These are phyloP conservation scores for Penicillium brevicompactum DNA, from an alignment of 2,329 filamentous ascomycete species.

Conservation along the genomic window DNA sequence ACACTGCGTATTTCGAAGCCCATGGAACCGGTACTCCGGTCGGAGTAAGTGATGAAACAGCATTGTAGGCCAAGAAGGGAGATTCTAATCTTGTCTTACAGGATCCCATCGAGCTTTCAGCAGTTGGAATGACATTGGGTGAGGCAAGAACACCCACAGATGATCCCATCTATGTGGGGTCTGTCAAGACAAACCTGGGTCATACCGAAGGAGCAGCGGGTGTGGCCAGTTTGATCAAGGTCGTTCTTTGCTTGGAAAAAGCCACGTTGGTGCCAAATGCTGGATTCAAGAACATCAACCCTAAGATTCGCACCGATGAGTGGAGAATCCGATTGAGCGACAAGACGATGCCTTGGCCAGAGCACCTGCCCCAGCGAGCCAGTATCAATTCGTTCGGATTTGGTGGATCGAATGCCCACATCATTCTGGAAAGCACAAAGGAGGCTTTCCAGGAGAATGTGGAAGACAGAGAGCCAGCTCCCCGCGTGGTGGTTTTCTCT, in stretches of 20 bases:
- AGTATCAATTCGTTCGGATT: constrained; percentile 34
- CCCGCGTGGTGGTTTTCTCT: constrained; percentile 19
- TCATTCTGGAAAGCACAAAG: constrained; percentile 23
- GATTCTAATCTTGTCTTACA: neutral
- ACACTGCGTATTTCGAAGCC: constrained; percentile 38
- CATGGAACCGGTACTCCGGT: constrained; percentile 45
- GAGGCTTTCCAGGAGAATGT: constrained; percentile 10
- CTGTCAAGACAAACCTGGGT: constrained; percentile 41
- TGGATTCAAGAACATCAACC: constrained; percentile 46
- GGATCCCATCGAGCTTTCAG: constrained; percentile 21
- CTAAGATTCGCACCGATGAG: constrained; percentile 38
- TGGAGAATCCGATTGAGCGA: constrained; percentile 19
- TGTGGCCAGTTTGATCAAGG: constrained; percentile 52
- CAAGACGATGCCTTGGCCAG: constrained; percentile 23
- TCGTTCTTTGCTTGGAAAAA: constrained; percentile 46
- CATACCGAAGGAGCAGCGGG: constrained; percentile 56
- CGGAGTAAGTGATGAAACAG: constrained; percentile 21
- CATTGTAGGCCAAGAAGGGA: rapidly evolving
- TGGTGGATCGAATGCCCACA: constrained; percentile 30
- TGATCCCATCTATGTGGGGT: constrained; percentile 29
- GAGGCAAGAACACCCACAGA: constrained; percentile 11
- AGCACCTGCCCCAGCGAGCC: constrained; percentile 17
- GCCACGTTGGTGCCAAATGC: constrained; percentile 47
- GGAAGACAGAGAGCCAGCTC: constrained; percentile 10
- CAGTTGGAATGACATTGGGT: constrained; percentile 19